Percentiles rank a stretch among this genome's conserved stretches.
phyloP scores from a whole-genome alignment of 805 yeast species.

The Metschnikowia aberdeeniae region DNA sequence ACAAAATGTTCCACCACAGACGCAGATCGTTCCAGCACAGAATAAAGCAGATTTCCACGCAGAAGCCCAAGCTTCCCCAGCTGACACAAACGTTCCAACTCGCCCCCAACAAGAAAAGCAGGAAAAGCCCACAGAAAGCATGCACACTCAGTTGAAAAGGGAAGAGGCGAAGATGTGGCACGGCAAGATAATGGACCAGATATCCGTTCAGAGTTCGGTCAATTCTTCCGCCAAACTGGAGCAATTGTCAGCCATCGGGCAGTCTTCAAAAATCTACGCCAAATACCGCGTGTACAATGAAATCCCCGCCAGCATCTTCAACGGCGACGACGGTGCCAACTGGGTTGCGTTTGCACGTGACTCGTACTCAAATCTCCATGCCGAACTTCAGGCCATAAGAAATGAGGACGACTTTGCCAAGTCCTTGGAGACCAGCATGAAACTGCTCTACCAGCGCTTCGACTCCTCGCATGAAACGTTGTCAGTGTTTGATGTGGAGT shows the following conservation, averaged over 20 bases:
- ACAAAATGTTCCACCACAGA: too few relatives aligned
- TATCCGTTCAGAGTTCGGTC: neutral
- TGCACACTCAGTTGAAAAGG: neutral
- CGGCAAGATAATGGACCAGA: neutral
- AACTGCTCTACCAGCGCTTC: conserved; percentile 1
- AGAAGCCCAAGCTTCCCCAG: too few relatives aligned
- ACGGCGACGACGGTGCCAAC: conserved; percentile 20
- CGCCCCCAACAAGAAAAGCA: too few relatives aligned
- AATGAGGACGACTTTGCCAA: conserved; percentile 9
- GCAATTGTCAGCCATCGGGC: neutral
- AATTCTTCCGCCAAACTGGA: conserved; percentile 1
- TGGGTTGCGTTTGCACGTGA: conserved; percentile 25
- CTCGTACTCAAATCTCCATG: conserved; percentile 22
- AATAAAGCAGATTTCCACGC: too few relatives aligned
- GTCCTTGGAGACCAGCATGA: conserved; percentile 3
- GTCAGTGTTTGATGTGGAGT: conserved; percentile 8
- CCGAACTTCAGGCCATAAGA: conserved; percentile 22
- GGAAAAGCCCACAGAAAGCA: neutral
- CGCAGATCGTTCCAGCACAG: too few relatives aligned
- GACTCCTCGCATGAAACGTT: conserved; percentile 8
- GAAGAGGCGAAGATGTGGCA: neutral
- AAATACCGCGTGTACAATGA: conserved; percentile 14
- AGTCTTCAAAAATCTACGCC: conserved; percentile 6
- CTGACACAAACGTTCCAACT: too few relatives aligned
- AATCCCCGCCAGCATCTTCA: conserved; percentile 15